phyloP scores from a whole-genome alignment of 164 flowering plant genomes.

The Platanus orientalis region DNA sequence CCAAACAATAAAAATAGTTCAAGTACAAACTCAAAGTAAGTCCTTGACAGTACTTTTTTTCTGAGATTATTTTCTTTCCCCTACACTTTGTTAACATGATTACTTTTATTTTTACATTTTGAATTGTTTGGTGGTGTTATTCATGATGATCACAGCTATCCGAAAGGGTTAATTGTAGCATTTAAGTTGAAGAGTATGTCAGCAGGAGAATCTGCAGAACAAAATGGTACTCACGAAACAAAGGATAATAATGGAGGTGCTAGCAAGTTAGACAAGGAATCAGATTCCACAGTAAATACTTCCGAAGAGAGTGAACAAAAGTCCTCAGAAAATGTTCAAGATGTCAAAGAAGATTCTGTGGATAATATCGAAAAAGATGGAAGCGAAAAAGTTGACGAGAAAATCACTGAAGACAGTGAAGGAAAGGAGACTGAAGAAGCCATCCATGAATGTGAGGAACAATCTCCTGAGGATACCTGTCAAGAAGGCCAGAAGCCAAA shows the following conservation, averaged over 20 bases:
- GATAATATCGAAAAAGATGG: constrained; percentile 10
- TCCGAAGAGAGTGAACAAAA: constrained; percentile 24
- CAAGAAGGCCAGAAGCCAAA: constrained; percentile 19
- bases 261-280: constrained; percentile 17
- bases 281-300: constrained; percentile 19
- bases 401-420: constrained; percentile 16
- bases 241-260: constrained; percentile 17
- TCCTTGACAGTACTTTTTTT: not conserved
- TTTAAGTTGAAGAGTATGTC: constrained; percentile 55
- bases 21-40: constrained; percentile 45
- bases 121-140: not conserved
- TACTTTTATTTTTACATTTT: not conserved
- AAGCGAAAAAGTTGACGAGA: constrained; percentile 14
- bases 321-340: constrained; percentile 23
- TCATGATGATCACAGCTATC: constrained; percentile 52
- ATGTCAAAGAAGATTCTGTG: constrained; percentile 17
- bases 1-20: constrained; percentile 33
- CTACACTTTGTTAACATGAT: not conserved
- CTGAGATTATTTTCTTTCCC: not conserved
- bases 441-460: constrained; percentile 6
- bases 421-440: constrained; percentile 24
- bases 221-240: constrained; percentile 24
- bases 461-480: constrained; percentile 15
- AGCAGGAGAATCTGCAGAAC: constrained; percentile 3
- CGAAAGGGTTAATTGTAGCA: constrained; percentile 82